phyloP scores from a whole-genome alignment of 2,329 filamentous ascomycete species.

The Colletotrichum sp. region DNA sequence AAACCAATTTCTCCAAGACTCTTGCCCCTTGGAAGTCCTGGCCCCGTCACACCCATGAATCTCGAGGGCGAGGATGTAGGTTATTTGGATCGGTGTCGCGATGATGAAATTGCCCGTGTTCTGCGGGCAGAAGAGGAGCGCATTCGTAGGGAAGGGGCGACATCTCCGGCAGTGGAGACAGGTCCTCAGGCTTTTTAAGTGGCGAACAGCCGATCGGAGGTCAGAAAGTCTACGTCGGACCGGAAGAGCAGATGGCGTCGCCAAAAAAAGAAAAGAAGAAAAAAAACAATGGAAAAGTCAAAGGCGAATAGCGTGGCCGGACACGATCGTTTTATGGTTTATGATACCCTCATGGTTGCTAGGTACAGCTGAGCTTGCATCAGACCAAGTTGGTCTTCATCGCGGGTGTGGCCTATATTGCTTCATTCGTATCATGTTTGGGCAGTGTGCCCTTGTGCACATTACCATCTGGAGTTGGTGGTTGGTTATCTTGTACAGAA shows the following conservation, averaged over 20 bases:
- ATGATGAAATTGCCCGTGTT: slow-evolving; percentile 24
- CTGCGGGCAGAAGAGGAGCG: slow-evolving; percentile 34
- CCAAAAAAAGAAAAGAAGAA: not conserved
- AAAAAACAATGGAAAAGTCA: not conserved
- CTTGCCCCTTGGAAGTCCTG: slow-evolving; percentile 60
- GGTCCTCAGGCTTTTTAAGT: slow-evolving; percentile 33
- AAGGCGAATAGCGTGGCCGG: not conserved
- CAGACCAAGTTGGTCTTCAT: not conserved
- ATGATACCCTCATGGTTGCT: slow-evolving; percentile 21
- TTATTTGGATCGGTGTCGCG: slow-evolving; percentile 39
- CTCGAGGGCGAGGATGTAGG: slow-evolving; percentile 46
- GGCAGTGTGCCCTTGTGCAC: not conserved
- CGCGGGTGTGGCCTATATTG: not conserved
- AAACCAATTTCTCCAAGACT: slow-evolving; percentile 58
- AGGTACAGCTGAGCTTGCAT: not conserved
- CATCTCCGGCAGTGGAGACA: slow-evolving; percentile 36
- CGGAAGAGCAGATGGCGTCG: not conserved
- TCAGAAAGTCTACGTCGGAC: not conserved
- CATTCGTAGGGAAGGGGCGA: slow-evolving; percentile 33
- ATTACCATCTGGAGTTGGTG: not conserved
- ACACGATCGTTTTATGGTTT: slow-evolving; percentile 9
- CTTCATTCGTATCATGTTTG: not conserved
- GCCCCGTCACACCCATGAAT: slow-evolving; percentile 67
- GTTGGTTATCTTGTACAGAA: not conserved
- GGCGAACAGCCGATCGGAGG: not conserved